Evolutionary conservation across 179 eudicot species (phyloP), one percentile per base, ranked within the genome.

Genomic region (Corrigiola litoralis): DNA sequence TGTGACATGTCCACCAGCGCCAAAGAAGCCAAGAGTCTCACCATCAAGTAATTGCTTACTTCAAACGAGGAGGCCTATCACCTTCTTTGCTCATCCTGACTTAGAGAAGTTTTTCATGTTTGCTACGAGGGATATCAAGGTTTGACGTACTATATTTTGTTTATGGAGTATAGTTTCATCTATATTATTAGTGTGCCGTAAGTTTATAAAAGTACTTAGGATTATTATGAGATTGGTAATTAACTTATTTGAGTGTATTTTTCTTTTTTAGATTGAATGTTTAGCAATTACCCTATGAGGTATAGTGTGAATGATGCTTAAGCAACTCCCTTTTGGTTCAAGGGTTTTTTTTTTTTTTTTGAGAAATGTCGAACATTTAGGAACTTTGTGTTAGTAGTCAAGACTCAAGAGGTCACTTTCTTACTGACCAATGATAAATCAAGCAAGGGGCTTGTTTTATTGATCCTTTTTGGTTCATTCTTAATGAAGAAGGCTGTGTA

Each of bases 71-170:
- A 27, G 78, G 11, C 44, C 78, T 0, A 71, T 71, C 17, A 59
- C 71, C 34, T 79, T 79, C 40, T 79, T 79, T 58, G 67, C 77
- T 20, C 80, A 75, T 57, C 72, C 77, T 68, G 83, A 79, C 68
- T 31, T 79, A 57, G 80, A 79, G 25, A 53, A 72, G 25, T 75
- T 75, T 75, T 79, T 79, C 66, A 41, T 68, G 70, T 72, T 71
- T 61, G 69, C 77, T 18, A 71, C 67, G 45, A 54, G 72, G 5
- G 69, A 73, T 70, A 63, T 79, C 77, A 65, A 75, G 76, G 82
- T 75, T 75, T 75, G 74, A 73, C 34, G 65, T 14, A 17, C 9
- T 5, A 24, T 29, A n/a, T 45, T 37, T 17, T 46, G 56, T 48
- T 20, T 46, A 33, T 63, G 31, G 27, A 17, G 27, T 42, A 14